Conservation (phyloP, 257 asterid species). For the Solanum rostratum region DNA sequence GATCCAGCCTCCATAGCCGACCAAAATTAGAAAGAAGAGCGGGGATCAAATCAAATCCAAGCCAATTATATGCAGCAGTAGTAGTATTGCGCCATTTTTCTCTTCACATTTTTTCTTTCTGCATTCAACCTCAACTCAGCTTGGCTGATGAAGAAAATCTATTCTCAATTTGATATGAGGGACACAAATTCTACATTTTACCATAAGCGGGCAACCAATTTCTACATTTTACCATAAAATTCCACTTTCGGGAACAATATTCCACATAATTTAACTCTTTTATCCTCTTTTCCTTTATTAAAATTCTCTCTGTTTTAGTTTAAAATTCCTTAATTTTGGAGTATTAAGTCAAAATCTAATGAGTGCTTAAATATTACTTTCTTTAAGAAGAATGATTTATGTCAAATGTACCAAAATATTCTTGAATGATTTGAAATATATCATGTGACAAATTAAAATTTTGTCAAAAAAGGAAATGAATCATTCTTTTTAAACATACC, state of each 20-base stretch:
- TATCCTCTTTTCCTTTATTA: not conserved
- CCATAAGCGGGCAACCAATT: not conserved
- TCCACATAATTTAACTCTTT: not conserved
- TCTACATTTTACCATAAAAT: not conserved
- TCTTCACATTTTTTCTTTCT: not conserved
- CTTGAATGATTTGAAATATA: too few species aligned
- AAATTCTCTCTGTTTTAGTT: not conserved
- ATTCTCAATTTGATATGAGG: not conserved
- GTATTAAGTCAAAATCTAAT: not conserved
- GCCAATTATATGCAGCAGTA: not conserved
- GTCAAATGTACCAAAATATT: too few species aligned
- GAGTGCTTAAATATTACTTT: not conserved
- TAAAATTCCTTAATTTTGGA: not conserved
- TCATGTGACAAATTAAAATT: too few species aligned
- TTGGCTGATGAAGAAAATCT: not conserved
- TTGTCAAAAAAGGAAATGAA: too few species aligned
- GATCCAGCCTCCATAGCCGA: not conserved
- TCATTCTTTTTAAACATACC: too few species aligned
- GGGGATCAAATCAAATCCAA: not conserved
- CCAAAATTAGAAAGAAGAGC: not conserved
- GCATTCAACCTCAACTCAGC: not conserved
- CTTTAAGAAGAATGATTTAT: too few species aligned
- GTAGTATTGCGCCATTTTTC: not conserved
- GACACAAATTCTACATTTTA: not conserved
- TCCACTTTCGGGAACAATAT: not conserved